Evolutionary conservation across 345 rosid genomes (phyloP).

Genomic region (Pseudoturritis turrita): DNA sequence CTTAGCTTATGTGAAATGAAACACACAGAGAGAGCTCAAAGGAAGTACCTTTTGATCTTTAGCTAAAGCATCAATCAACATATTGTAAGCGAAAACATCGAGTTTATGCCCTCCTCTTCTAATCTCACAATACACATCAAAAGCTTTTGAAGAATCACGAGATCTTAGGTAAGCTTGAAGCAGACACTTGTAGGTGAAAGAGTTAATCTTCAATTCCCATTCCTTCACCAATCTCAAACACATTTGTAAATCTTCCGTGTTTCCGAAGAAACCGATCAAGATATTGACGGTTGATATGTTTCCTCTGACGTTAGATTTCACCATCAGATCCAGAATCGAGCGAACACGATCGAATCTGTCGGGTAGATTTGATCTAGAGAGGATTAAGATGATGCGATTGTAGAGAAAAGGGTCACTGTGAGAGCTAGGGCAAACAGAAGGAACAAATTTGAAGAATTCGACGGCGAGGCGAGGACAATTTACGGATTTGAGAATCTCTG

Average conservation of each 20-base stretch:
- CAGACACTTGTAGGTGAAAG: constrained; percentile 76
- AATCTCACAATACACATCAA: constrained; percentile 60
- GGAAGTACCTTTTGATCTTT: constrained; percentile 65
- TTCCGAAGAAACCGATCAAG: constrained; percentile 61
- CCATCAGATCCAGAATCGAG: constrained; percentile 54
- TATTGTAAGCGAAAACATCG: constrained; percentile 77
- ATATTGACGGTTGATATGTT: constrained; percentile 76
- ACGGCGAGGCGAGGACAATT: constrained; percentile 64
- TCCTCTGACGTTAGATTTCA: constrained; percentile 43
- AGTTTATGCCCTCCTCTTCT: constrained; percentile 61
- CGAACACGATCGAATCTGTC: constrained; percentile 47
- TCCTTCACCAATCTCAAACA: constrained; percentile 54
- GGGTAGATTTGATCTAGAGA: constrained; percentile 59
- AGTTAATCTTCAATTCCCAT: constrained; percentile 77
- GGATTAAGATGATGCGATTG: constrained; percentile 63
- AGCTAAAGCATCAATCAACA: constrained; percentile 85
- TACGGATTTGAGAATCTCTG: constrained; percentile 79
- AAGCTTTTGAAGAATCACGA: constrained; percentile 45
- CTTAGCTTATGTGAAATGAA: background rate
- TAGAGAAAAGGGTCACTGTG: constrained; percentile 59
- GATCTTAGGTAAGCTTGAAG: constrained; percentile 82
- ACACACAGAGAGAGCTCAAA: background rate
- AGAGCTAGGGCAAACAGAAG: constrained; percentile 48
- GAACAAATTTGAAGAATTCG: constrained; percentile 56
- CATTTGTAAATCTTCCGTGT: constrained; percentile 47